phyloP scores from a whole-genome alignment of 495 filamentous ascomycete genomes.

The Daldinia bambusicola region DNA sequence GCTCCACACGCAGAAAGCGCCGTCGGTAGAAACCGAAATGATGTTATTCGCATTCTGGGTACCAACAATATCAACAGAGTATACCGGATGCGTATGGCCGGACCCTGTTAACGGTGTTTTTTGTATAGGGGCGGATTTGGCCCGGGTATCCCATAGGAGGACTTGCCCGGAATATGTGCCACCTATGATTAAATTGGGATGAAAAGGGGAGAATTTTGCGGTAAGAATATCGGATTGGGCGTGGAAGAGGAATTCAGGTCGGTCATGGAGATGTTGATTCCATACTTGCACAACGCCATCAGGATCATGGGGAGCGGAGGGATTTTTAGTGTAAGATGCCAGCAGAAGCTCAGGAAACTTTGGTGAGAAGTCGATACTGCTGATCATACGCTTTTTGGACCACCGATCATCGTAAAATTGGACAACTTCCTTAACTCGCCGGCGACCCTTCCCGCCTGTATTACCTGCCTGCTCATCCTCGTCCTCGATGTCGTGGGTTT shows the following conservation, averaged over 20 bases:
- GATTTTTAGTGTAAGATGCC: constrained; percentile 96
- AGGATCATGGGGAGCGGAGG: constrained; percentile 92
- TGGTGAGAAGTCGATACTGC: constrained; percentile 88
- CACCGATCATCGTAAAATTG: constrained; percentile 96
- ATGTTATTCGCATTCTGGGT: constrained; percentile 99
- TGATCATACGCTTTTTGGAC: constrained; percentile 98
- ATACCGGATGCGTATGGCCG: constrained; percentile 96
- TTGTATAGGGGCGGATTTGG: constrained; percentile 86
- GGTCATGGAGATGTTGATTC: constrained; percentile 93
- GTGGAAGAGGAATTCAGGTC: constrained; percentile 96
- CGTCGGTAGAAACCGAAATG: constrained; percentile 93
- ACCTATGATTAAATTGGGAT: constrained; percentile 93
- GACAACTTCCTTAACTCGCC: constrained; percentile 83
- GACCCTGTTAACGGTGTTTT: constrained; percentile 93
- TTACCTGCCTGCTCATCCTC: constrained; percentile 84
- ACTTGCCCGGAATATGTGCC: constrained; percentile 97
- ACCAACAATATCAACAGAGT: constrained; percentile 92
- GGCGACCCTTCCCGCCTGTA: constrained; percentile 75
- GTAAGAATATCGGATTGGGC: constrained; percentile 95
- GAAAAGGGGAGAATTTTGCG: constrained; percentile 96
- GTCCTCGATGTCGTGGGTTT: constrained; percentile 75
- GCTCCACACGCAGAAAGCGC: constrained; percentile 94
- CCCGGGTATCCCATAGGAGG: constrained; percentile 96
- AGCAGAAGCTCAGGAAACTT: constrained; percentile 95
- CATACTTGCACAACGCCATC: constrained; percentile 95